These are phyloP conservation scores for Tetraselmis striata DNA, from an alignment of 139 green algal genomes.

Conservation along the genomic window DNA sequence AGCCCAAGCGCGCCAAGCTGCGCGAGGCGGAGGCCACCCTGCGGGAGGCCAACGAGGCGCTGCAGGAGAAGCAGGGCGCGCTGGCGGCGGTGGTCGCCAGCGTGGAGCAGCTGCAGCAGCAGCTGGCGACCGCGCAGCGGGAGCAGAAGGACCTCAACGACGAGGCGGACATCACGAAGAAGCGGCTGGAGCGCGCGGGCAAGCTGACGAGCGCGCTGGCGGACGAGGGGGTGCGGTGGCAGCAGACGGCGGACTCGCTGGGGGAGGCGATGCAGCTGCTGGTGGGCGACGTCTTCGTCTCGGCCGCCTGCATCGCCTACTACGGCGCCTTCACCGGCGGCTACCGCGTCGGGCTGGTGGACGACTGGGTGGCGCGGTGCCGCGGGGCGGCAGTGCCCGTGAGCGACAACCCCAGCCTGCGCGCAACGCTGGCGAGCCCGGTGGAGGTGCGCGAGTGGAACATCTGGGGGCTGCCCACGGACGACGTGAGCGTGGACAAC, in stretches of 20 bases:
- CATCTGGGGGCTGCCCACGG: conserved; percentile 67
- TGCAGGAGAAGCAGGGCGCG: conserved; percentile 69
- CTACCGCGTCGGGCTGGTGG: conserved; percentile 61
- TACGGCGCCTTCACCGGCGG: conserved; percentile 74
- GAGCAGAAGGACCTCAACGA: conserved; percentile 67
- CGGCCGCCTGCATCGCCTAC: conserved; percentile 69
- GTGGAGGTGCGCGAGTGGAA: conserved; percentile 75
- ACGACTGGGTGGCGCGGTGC: conserved; percentile 48
- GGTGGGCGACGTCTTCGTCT: conserved; percentile 69
- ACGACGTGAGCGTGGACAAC: conserved; percentile 73
- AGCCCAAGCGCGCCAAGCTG: conserved; percentile 63
- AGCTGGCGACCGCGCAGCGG: conserved; percentile 53
- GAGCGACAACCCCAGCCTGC: conserved; percentile 38
- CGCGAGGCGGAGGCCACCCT: conserved; percentile 54
- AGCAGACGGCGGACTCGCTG: conserved; percentile 51
- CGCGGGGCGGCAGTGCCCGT: conserved; percentile 51
- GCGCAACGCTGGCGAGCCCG: conserved; percentile 49
- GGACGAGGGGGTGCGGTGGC: conserved; percentile 73
- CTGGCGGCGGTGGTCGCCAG: conserved; percentile 49
- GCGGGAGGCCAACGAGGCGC: conserved; percentile 46
- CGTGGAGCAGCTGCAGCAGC: conserved; percentile 45
- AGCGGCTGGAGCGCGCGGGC: conserved; percentile 59
- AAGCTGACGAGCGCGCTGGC: conserved; percentile 71
- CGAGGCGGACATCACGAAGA: conserved; percentile 56
- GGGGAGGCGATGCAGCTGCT: conserved; percentile 44